Evolutionary conservation across 345 rosid species (phyloP).

Genomic region (Eucalyptus victrix): DNA sequence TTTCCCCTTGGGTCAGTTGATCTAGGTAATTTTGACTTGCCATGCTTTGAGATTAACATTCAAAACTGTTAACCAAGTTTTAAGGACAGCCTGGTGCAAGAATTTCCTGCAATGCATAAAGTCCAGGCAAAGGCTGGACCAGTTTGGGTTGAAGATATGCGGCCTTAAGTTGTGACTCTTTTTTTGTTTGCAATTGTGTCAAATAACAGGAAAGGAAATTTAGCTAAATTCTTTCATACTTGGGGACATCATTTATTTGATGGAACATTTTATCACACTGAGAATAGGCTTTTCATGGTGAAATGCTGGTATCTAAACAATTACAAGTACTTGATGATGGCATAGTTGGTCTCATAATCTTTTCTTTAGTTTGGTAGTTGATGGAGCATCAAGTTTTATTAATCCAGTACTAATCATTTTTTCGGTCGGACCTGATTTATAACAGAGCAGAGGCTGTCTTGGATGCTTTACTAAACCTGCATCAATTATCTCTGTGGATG

Average conservation of each 20-base stretch:
- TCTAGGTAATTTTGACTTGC: background rate
- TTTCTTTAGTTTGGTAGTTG: background rate
- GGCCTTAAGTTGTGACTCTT: background rate
- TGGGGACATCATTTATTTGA: background rate
- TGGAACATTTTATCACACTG: background rate
- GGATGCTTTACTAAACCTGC: constrained; percentile 56
- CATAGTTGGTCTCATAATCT: background rate
- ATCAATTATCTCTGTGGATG: constrained; percentile 24
- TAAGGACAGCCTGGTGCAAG: background rate
- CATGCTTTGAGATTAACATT: background rate
- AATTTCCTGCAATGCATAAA: background rate
- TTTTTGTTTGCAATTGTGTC: background rate
- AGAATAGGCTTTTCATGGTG: background rate
- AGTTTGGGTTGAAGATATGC: background rate
- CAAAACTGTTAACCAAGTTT: background rate
- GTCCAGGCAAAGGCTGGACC: background rate
- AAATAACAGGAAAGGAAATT: background rate
- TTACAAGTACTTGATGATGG: background rate
- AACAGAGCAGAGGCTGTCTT: constrained; percentile 96
- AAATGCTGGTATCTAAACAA: background rate
- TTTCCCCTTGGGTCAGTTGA: background rate
- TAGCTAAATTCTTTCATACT: background rate
- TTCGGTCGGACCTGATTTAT: constrained; percentile 32
- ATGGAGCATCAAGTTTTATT: background rate
- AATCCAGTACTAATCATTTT: constrained; percentile 19